These are phyloP conservation scores for Pseudonectria buxi DNA, from an alignment of 2,329 filamentous ascomycete species.

Conservation along the genomic window DNA sequence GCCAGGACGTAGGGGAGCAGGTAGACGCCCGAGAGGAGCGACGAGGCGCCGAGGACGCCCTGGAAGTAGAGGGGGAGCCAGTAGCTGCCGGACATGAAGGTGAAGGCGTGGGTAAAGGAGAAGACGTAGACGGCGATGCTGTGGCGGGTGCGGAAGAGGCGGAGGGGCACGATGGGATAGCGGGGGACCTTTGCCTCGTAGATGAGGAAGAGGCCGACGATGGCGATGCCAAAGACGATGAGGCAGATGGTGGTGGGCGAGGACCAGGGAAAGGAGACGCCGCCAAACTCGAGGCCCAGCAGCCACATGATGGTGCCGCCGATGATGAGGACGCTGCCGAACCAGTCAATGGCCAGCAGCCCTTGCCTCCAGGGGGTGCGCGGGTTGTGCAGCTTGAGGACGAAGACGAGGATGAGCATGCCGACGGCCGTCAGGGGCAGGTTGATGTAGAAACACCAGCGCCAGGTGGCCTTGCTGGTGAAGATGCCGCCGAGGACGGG, in stretches of 20 bases:
- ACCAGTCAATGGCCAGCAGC: constrained; percentile 56
- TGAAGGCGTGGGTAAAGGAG: constrained; percentile 66
- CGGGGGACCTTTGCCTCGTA: constrained; percentile 67
- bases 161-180: constrained; percentile 71
- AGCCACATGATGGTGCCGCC: constrained; percentile 80
- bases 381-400: constrained; percentile 63
- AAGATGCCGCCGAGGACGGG: constrained; percentile 65
- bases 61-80: constrained; percentile 85
- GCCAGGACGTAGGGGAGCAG: constrained; percentile 64
- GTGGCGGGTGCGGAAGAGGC: constrained; percentile 59
- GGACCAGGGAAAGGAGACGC: constrained; percentile 66
- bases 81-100: constrained; percentile 73
- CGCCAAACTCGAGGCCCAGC: constrained; percentile 79
- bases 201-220: constrained; percentile 59
- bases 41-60: constrained; percentile 59
- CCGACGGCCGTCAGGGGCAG: constrained; percentile 40
- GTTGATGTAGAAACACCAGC: constrained; percentile 67
- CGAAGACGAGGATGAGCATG: constrained; percentile 47
- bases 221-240: constrained; percentile 63
- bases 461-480: constrained; percentile 56
- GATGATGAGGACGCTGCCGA: constrained; percentile 53
- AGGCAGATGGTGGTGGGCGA: constrained; percentile 71
- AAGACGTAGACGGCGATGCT: constrained; percentile 60
- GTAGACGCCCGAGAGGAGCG: constrained; percentile 68
- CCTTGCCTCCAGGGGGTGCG: constrained; percentile 56